phyloP scores from a whole-genome alignment of 768 basidiomycete genomes.

The Peribolospora baueri region DNA sequence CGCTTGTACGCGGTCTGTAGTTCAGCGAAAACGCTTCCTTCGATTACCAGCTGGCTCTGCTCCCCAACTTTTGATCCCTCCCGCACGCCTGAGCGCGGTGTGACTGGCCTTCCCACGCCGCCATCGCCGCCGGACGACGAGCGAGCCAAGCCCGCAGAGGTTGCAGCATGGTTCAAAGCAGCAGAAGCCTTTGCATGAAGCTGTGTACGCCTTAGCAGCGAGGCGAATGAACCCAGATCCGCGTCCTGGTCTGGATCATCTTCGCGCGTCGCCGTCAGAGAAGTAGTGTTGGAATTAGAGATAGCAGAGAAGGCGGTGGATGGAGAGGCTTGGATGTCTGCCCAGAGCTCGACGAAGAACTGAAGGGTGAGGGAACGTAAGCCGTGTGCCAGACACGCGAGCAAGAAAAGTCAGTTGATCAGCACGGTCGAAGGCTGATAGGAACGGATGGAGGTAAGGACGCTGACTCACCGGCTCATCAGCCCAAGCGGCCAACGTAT shows the following conservation, averaged over 20 bases:
- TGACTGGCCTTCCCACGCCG: too few relatives aligned
- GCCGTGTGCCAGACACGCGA: background rate
- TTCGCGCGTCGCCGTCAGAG: background rate
- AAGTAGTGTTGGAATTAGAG: too few relatives aligned
- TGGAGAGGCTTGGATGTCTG: constrained; percentile 7
- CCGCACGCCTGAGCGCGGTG: too few relatives aligned
- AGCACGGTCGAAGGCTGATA: background rate
- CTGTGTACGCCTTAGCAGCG: constrained; percentile 5
- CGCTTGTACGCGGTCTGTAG: too few relatives aligned
- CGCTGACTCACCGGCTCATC: constrained; percentile 50
- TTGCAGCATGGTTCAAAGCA: background rate
- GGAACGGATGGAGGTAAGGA: background rate
- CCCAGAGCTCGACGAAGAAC: constrained; percentile 83
- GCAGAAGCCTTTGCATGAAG: constrained; percentile 47
- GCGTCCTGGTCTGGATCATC: background rate
- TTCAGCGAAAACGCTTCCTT: too few relatives aligned
- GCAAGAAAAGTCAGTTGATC: background rate
- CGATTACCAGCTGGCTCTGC: too few relatives aligned
- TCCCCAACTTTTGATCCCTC: too few relatives aligned
- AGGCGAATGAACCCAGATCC: constrained; percentile 1
- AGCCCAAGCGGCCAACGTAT: constrained; percentile 53
- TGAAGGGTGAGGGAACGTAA: constrained; percentile 16
- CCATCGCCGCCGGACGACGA: too few relatives aligned
- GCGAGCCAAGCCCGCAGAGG: background rate
- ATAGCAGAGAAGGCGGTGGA: background rate